Percentiles rank a stretch among this genome's conserved stretches.
These are phyloP conservation scores for Solanum okadae DNA, from an alignment of 257 asterid species.

Conservation along the genomic window DNA sequence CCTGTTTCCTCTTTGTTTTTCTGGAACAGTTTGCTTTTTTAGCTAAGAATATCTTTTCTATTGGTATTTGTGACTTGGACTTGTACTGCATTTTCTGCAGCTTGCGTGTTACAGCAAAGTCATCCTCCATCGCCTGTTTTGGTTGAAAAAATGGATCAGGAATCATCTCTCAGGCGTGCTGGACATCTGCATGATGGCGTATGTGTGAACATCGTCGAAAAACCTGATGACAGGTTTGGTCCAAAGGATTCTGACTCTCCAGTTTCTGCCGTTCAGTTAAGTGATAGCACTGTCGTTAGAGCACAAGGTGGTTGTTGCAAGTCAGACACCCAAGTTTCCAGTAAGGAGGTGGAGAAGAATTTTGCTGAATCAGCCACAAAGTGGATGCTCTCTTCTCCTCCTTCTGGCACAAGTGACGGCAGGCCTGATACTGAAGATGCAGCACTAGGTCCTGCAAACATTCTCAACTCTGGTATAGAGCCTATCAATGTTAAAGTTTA, in stretches of 20 bases:
- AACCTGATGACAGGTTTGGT: neutral
- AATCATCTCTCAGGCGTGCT: slow-evolving; percentile 23
- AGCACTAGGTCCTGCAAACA: neutral
- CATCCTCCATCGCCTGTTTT: slow-evolving; percentile 16
- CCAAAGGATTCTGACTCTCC: neutral
- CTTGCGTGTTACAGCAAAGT: neutral
- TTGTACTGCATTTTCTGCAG: neutral
- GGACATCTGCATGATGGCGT: slow-evolving; percentile 1
- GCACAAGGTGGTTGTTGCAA: neutral
- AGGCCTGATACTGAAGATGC: neutral
- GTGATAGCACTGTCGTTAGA: neutral
- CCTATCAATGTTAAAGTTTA: neutral
- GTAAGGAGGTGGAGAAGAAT: neutral
- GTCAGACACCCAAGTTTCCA: slow-evolving; percentile 3
- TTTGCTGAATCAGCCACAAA: neutral
- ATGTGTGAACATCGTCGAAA: neutral
- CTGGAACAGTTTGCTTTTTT: neutral
- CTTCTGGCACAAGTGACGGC: neutral
- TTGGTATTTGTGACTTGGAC: neutral
- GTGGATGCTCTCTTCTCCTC: neutral
- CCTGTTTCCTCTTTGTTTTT: neutral
- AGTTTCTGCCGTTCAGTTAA: neutral
- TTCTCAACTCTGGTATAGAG: neutral
- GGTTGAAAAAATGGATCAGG: slow-evolving; percentile 21
- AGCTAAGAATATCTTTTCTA: neutral